Conservation (phyloP, 2,329 filamentous ascomycete species). For the Phyllosticta ampelicida region DNA sequence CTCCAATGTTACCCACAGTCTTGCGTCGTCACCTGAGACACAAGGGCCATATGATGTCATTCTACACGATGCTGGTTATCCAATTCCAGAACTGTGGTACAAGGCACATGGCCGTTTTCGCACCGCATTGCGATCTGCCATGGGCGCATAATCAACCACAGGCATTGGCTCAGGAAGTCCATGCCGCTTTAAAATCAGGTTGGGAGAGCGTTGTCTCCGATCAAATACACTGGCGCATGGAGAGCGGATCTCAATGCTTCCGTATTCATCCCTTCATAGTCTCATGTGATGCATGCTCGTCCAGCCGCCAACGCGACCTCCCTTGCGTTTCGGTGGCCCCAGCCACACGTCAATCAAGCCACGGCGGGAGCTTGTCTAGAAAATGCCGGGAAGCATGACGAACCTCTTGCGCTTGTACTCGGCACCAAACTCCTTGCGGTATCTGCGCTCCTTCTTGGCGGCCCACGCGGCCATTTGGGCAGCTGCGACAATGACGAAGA, state of each 20-base stretch:
- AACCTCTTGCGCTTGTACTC: constrained; percentile 93
- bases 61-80: not conserved
- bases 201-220: no score
- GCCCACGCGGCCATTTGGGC: constrained; percentile 82
- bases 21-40: not conserved
- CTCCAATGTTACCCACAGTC: not conserved
- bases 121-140: not conserved
- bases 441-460: constrained; percentile 80
- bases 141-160: not conserved
- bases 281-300: not conserved
- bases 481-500: constrained; percentile 66
- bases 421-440: constrained; percentile 82
- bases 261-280: not conserved
- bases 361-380: constrained; percentile 32
- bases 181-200: not conserved
- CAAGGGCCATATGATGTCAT: not conserved
- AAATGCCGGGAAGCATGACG: constrained; percentile 68
- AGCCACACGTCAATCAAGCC: not conserved
- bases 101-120: not conserved
- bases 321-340: not conserved
- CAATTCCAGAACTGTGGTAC: not conserved
- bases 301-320: not conserved
- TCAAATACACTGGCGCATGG: not conserved
- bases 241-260: not conserved
- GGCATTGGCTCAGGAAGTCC: not conserved